Percentiles rank a stretch among this genome's conserved stretches.
These are phyloP conservation scores for Suzukiozyma palmioleophila DNA, from an alignment of 1,139 yeast species.

Conservation along the genomic window DNA sequence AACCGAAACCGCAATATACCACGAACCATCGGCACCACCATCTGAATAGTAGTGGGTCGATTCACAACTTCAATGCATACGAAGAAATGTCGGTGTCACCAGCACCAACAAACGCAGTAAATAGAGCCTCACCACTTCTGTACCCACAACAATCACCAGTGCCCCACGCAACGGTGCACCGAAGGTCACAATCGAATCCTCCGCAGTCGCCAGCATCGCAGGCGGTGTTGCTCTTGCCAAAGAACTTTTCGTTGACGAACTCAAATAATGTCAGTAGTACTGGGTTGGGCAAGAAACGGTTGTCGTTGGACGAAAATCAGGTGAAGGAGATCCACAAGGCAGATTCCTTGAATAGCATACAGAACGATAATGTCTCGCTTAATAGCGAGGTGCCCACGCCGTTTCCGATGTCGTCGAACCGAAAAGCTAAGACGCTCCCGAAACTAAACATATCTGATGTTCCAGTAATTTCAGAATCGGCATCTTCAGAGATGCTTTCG, in stretches of 20 bases:
- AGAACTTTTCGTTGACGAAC: conserved; percentile 32
- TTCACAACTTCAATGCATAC: conserved; percentile 6
- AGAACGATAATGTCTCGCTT: background rate
- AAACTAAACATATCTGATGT: background rate
- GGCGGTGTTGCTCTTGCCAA: conserved; percentile 43
- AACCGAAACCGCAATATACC: conserved; percentile 12
- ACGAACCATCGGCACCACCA: conserved; percentile 9
- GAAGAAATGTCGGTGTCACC: conserved; percentile 35
- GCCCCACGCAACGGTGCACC: conserved; percentile 15
- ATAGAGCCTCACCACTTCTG: conserved; percentile 13
- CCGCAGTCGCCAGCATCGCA: conserved; percentile 24
- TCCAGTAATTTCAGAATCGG: background rate
- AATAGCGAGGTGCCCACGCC: background rate
- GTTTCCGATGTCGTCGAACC: background rate
- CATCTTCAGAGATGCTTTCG: background rate
- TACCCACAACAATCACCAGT: conserved; percentile 5
- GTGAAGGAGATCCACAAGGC: conserved; percentile 10
- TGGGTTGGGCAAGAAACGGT: conserved; percentile 18
- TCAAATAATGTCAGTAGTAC: conserved; percentile 4
- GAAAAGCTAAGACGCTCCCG: background rate
- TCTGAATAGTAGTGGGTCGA: conserved; percentile 1
- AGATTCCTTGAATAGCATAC: background rate
- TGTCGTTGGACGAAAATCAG: conserved; percentile 27
- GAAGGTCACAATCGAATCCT: conserved; percentile 35
- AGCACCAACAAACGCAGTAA: conserved; percentile 9